Evolutionary conservation across 306 rosid species (phyloP).

Genomic region (Medicago ruthenica): DNA sequence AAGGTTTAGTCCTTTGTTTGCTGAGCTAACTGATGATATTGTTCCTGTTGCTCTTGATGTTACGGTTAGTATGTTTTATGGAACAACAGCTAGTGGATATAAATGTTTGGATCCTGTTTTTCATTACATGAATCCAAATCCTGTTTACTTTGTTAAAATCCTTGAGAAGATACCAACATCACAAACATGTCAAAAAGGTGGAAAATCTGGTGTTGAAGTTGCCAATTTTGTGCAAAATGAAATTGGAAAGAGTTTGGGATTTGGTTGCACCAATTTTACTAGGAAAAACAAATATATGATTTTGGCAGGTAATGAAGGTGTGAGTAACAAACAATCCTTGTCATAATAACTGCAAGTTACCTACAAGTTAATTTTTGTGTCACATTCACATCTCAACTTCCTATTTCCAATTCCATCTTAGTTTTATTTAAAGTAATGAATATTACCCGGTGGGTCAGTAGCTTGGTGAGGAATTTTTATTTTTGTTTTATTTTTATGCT

Average conservation of each 20-base stretch:
- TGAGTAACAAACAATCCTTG: background rate
- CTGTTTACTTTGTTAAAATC: constrained; percentile 40
- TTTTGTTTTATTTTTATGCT: background rate
- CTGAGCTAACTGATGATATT: constrained; percentile 65
- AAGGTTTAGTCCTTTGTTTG: constrained; percentile 78
- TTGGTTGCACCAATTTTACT: constrained; percentile 63
- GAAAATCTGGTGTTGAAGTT: constrained; percentile 60
- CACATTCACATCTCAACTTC: background rate
- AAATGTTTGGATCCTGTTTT: constrained; percentile 63
- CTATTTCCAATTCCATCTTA: background rate
- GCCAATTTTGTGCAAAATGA: constrained; percentile 71
- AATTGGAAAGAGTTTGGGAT: constrained; percentile 62
- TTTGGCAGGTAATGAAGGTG: constrained; percentile 70
- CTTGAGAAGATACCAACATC: constrained; percentile 50
- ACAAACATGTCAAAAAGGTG: constrained; percentile 51
- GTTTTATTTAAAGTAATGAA: background rate
- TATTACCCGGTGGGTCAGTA: background rate
- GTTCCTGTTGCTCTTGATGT: constrained; percentile 71
- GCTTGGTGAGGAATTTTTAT: background rate
- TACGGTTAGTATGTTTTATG: constrained; percentile 62
- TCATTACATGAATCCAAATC: constrained; percentile 59
- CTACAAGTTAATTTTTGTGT: background rate
- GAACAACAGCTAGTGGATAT: constrained; percentile 69
- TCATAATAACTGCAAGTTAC: background rate
- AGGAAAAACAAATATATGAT: constrained; percentile 70